These are phyloP conservation scores for Inga oerstediana DNA, from an alignment of 306 rosid species.

Conservation along the genomic window DNA sequence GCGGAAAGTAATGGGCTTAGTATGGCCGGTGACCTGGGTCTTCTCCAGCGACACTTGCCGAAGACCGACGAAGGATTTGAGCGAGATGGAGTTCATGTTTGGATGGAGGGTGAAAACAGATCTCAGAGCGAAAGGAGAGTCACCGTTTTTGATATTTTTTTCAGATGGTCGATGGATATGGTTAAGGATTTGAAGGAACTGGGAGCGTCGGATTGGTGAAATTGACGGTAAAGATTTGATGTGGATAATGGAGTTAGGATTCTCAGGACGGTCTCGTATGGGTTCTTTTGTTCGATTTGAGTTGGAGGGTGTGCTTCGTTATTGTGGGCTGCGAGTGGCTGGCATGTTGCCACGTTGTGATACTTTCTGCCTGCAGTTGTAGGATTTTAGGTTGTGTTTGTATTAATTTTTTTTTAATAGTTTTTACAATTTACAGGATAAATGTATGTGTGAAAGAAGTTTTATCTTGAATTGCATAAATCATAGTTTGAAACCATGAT, in stretches of 20 bases:
- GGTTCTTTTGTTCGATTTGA: neutral
- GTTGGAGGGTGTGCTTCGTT: neutral
- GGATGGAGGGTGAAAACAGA: conserved; percentile 1
- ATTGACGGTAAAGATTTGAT: conserved; percentile 45
- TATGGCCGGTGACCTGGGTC: conserved; percentile 40
- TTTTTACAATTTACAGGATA: no score
- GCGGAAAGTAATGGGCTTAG: conserved; percentile 32
- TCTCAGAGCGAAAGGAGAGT: neutral
- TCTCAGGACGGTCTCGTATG: conserved; percentile 36
- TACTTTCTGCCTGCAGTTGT: neutral
- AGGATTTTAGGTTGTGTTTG: no score
- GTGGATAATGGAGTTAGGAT: conserved; percentile 53
- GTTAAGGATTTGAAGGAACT: conserved; percentile 45
- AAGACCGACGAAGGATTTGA: conserved; percentile 91
- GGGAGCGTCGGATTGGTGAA: conserved; percentile 48
- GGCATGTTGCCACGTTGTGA: conserved; percentile 51
- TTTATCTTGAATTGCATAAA: no score
- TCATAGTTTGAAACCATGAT: no score
- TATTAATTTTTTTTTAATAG: no score
- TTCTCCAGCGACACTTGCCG: conserved; percentile 72
- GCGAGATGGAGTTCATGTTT: conserved; percentile 72
- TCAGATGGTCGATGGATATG: conserved; percentile 55
- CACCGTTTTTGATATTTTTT: neutral
- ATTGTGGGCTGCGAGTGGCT: conserved; percentile 20
- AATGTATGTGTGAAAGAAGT: no score